Evolutionary conservation across 805 yeast genomes (phyloP), one percentile per base, ranked within the genome.

Genomic region (Yarrowia alimentaria): DNA sequence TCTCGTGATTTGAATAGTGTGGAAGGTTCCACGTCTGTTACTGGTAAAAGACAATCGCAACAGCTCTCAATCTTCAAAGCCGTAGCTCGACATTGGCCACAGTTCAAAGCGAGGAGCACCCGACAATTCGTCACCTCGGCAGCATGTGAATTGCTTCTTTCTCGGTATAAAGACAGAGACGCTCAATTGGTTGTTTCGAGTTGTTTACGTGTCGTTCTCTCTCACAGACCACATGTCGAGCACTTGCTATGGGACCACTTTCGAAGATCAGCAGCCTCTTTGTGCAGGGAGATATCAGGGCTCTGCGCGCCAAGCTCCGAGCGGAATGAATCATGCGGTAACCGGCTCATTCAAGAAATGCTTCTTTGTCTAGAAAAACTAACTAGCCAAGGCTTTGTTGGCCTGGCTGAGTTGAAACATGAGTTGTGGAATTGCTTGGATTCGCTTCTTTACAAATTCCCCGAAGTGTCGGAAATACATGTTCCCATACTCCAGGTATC

Each of bases 211-310:
- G 21, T 30, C 3, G 24, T 43, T 30, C 14, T 43, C 17, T 18
- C 26, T 13, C 17, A 30, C 17, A 30, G 16, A 21, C 22, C 50
- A 5, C 29, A 30, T 16, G 7, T 43, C 4, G 35, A 30, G n/a
- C 50, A 43, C 25, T 25, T 40, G 7, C 16, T 43, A 3, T 30
- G 50, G 37, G 37, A 43, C 16, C 50, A 43, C 11, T 43, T 30
- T 9, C 6, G 37, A 16, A 21, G 35, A 2, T 21, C 37, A 3
- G 37, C 30, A 4, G 35, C 37, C 6, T 21, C 16, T n/a, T n/a
- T 43, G 2, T 30, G 50, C 17, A 19, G 17, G 11, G 37, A 6
- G 37, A 43, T 19, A 21, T 30, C 26, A 18, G 29, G 4, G 29
- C 28, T 14, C 6, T 43, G 10, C 30, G 35, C 28, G 3, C 28